Base-by-base conservation (phyloP, 257 asterid species). In the Ilex asprella region DNA sequence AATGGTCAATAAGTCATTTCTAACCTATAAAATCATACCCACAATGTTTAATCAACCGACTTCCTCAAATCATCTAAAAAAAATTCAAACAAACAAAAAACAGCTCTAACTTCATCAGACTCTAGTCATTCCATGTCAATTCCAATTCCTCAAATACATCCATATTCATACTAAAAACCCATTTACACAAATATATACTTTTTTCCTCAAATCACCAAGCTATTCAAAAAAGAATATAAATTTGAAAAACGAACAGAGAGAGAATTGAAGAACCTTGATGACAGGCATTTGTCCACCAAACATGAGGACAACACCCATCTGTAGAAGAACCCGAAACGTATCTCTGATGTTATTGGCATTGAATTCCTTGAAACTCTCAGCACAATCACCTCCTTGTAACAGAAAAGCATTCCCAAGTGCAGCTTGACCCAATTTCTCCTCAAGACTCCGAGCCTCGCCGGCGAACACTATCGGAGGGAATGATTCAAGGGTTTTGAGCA, bases 281-380 rank as follows among this genome's bases (percentile, higher is more conserved):
- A 88, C 63, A 35, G 94, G 94, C 94, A 88, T 81, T 79, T 85
- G 91, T 46, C 87, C 94, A 60, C 94, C 96, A 78, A 83, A 88
- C 94, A 85, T 88, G 57, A 88, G 95, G 29, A 85, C 96, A 44
- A 78, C 95, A 12, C 94, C 69, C 96, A 88, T 88, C 87, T 88
- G 96, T 83, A 88, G 66, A 56, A 88, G 60, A 56, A 88, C 96
- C 69, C 96, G 75, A 60, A 88, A 85, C 10, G 94, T 83, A 55
- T 88, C 96, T 74, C 96, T 78, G 59, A 85, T 88, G 60, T 85
- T 85, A 58, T 88, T 88, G 12, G 91, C 96, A 71, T 76, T 81
- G 73, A 85, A 85, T 61, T 88, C 96, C 46, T 85, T 85, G 72
- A 88, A 88, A 63, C 96, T 88, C 82, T 88, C 96, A 3, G 94